Evolutionary conservation across 345 rosid species (phyloP).

Genomic region (Chamaenerion angustifolium): DNA sequence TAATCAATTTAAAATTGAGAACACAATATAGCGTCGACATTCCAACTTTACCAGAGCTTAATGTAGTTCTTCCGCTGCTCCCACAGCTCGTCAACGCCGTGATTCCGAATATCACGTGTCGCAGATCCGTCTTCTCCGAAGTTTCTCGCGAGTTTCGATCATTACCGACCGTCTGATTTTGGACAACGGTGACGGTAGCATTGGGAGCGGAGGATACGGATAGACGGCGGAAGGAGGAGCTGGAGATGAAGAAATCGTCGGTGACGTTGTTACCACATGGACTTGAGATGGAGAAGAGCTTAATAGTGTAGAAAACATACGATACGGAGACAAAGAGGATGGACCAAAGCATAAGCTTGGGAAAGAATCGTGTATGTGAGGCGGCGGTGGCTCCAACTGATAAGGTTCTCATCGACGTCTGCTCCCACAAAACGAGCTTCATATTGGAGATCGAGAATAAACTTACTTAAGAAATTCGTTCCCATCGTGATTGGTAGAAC

Average conservation of each 20-base stretch:
- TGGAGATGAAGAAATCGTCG: not conserved
- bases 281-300: constrained; percentile 54
- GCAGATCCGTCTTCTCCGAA: constrained; percentile 28
- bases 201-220: not conserved
- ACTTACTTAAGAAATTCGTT: too few species aligned
- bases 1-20: not conserved
- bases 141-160: not conserved
- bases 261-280: constrained; percentile 23
- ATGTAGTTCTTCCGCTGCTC: constrained; percentile 70
- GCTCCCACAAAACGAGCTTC: constrained; percentile 40
- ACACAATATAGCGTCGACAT: too few species aligned
- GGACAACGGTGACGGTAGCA: not conserved
- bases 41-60: constrained; percentile 55
- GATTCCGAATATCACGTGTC: constrained; percentile 71
- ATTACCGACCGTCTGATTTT: not conserved
- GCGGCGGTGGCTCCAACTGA: constrained; percentile 24
- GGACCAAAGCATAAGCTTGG: constrained; percentile 52
- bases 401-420: constrained; percentile 22
- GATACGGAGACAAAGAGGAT: constrained; percentile 58
- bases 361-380: constrained; percentile 32
- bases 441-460: too few species aligned
- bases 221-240: constrained; percentile 4
- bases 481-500: too few species aligned
- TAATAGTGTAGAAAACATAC: constrained; percentile 73
- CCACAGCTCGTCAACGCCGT: constrained; percentile 95